A percentile compares a stretch with the other conserved stretches of the same genome.
These are phyloP conservation scores for Harringtonia aguacate DNA, from an alignment of 2,329 filamentous ascomycete genomes.

Conservation along the genomic window DNA sequence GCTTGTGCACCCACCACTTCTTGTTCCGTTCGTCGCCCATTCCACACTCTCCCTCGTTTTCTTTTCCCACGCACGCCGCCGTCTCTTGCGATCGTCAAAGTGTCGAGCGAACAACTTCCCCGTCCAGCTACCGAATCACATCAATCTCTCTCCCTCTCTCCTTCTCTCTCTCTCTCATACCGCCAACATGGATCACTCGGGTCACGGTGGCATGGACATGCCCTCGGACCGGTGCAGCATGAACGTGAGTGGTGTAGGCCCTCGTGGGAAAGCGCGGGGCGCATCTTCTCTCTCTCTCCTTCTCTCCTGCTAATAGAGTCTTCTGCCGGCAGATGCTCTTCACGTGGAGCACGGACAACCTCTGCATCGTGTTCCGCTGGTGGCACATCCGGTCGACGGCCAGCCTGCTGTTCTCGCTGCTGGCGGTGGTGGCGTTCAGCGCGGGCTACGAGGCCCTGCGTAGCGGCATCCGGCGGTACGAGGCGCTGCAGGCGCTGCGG, in stretches of 20 bases:
- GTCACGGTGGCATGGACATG: slow-evolving; percentile 44
- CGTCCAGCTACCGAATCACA: too few species aligned
- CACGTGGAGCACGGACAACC: slow-evolving; percentile 86
- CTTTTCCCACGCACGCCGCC: too few species aligned
- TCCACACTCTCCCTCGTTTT: neutral
- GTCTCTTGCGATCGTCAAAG: too few species aligned
- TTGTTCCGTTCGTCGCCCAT: neutral
- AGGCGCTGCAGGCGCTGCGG: slow-evolving; percentile 41
- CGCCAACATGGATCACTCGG: slow-evolving; percentile 24
- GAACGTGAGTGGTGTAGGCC: slow-evolving; percentile 52
- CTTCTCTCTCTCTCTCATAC: too few species aligned
- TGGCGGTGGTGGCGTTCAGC: slow-evolving; percentile 70
- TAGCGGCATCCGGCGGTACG: slow-evolving; percentile 66
- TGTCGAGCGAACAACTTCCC: too few species aligned
- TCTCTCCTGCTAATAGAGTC: too few species aligned
- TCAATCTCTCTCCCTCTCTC: too few species aligned
- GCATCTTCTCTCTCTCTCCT: too few species aligned
- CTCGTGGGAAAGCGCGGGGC: too few species aligned
- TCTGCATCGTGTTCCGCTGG: slow-evolving; percentile 89
- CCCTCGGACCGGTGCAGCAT: slow-evolving; percentile 64
- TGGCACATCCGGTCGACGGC: slow-evolving; percentile 74
- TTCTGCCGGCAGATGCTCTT: slow-evolving; percentile 98
- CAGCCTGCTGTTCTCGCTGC: slow-evolving; percentile 70
- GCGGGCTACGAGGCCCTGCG: slow-evolving; percentile 92
- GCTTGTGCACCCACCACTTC: too few species aligned